Evolutionary conservation across 2,329 filamentous ascomycete species (phyloP), one percentile per base, ranked within the genome.

Genomic region (Colletotrichum siamense): DNA sequence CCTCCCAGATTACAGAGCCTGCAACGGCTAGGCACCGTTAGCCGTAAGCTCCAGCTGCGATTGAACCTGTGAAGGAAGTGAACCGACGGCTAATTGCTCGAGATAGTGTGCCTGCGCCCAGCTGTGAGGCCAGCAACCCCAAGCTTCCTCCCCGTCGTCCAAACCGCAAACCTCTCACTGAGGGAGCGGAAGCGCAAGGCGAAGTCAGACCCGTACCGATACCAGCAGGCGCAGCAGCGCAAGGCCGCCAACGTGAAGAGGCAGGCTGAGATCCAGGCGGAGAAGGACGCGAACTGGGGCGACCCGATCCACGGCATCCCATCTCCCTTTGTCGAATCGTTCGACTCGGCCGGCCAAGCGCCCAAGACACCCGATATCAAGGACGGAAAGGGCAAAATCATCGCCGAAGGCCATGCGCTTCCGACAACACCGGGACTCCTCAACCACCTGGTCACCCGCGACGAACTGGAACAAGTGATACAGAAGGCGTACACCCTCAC

Each of bases 311-410:
- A 93, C 80, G 97, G 96, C 82, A 89, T 93, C 76, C 86, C 90
- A 49, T 98, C 97, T 18, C 91, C 96, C 34, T 98, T 98, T 82
- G 87, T 98, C 81, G 91, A 95, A 85, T 96, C 95, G 5, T 93
- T 98, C 80, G 94, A 95, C 82, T 91, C 90, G 12, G 93, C 90
- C 26, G 90, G 89, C 69, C 90, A 91, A 79, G 83, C 82, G 3
- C 62, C 84, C 6, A 62, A 82, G 5, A 87, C 86, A 32, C 80
- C 80, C 49, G 83, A 86, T 30, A 77, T 79, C 2, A 79, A 82
- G 34, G 88, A 89, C 68, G 83, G 80, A n/a, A 83, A 85, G 72
- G 90, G 87, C 32, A 86, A 87, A 26, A 78, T 83, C 5, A 68
- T 87, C 10, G 83, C 83, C 61, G 82, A 87, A 57, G 80, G 86